Base-by-base conservation (phyloP, 164 flowering plant species). In the Protea cynaroides region DNA sequence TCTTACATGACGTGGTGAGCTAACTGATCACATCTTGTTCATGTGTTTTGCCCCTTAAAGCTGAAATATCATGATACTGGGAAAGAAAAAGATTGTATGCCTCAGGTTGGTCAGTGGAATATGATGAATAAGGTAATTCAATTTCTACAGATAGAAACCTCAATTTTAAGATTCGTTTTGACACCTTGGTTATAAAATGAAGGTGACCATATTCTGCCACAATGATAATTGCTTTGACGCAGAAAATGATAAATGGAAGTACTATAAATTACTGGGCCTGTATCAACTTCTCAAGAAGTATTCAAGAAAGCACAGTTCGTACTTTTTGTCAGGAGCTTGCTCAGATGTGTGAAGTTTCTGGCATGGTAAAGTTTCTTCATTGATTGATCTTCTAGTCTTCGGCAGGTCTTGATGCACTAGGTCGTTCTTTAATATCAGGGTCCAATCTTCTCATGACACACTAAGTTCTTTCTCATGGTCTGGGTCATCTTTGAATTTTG, bases 91-190 rank as follows among this genome's bases (percentile, higher is more conserved):
- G 83, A 79, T 54, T 82, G 77, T 53, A 68, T 82, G 58, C 92
- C 92, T 17, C 82, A 80, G 53, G 81, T 81, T 66, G 92, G 89
- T 44, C 89, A 83, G 64, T 86, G 92, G 92, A 86, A 86, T 68
- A 86, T 84, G 92, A 78, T 76, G 78, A 84, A 84, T 69, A 86
- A 86, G 85, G 89, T 84, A 66, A n/a, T 29, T 59, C 17, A 5
- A 4, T 40, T 40, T 40, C 46, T 40, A 40, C 14, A 40, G 13
- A 40, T 12, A 40, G 9, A 40, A 40, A 25, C 44, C 37, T 29
- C 10, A 37, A 34, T 8, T 36, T 2, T 40, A 8, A 12, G 46
- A 40, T 40, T 40, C 0, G 1, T 40, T 12, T 47, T 59, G 13
- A n/a, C 25, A 52, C 21, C 56, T 58, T 57, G 25, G 4, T 24